Percentiles rank a stretch among this genome's conserved stretches.
These are phyloP conservation scores for Sequoiadendron giganteum DNA, from an alignment of 75 land plant species.

Conservation along the genomic window DNA sequence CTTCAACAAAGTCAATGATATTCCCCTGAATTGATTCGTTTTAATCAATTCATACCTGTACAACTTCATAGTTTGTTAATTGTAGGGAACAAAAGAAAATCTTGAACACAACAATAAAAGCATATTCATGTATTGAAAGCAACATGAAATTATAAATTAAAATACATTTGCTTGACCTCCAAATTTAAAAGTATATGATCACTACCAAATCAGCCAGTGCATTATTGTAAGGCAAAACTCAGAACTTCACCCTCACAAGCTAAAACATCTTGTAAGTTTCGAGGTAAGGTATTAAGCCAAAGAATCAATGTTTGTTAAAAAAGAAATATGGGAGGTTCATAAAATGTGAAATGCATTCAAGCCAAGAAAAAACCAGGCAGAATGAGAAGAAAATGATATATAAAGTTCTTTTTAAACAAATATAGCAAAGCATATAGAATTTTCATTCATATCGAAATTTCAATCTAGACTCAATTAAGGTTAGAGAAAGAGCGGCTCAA, in stretches of 20 bases:
- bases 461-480: neutral
- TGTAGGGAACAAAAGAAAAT: slow-evolving; percentile 1
- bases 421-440: neutral
- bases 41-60: slow-evolving; percentile 86
- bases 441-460: neutral
- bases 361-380: too few species aligned
- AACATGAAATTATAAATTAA: neutral
- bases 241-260: neutral
- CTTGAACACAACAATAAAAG: neutral
- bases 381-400: too few species aligned
- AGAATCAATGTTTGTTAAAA: neutral
- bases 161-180: neutral
- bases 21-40: slow-evolving; percentile 67
- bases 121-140: neutral
- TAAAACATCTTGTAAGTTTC: neutral
- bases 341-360: neutral
- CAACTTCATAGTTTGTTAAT: slow-evolving; percentile 4
- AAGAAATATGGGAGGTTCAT: neutral
- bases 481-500: neutral
- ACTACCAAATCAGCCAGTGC: neutral
- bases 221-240: neutral
- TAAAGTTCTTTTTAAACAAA: too few species aligned
- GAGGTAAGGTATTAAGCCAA: neutral
- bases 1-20: slow-evolving; percentile 71
- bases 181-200: neutral